These are phyloP conservation scores for Wickerhamiella brachini DNA, from an alignment of 805 yeast genomes.

Conservation along the genomic window DNA sequence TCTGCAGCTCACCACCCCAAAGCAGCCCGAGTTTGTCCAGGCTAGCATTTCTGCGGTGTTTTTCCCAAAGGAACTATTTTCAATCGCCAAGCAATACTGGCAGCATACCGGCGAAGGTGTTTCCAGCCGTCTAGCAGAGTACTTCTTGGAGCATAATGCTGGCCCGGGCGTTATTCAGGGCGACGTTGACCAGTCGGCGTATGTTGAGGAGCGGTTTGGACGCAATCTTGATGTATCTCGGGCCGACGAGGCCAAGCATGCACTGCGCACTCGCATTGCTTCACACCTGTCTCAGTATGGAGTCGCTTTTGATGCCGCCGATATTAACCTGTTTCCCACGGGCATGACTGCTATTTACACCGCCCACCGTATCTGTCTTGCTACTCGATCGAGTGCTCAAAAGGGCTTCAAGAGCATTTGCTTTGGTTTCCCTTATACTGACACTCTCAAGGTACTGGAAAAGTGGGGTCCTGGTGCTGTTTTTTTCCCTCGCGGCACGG, in stretches of 20 bases:
- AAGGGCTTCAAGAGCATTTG: slow-evolving; percentile 53
- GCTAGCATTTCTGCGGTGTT: slow-evolving; percentile 69
- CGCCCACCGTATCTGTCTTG: slow-evolving; percentile 41
- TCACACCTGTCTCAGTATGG: slow-evolving; percentile 23
- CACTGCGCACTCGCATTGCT: slow-evolving; percentile 55
- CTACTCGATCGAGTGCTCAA: slow-evolving; percentile 12
- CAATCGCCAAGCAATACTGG: slow-evolving; percentile 80
- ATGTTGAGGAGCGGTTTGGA: slow-evolving; percentile 82
- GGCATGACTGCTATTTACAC: slow-evolving; percentile 90
- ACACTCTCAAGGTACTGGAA: slow-evolving; percentile 68
- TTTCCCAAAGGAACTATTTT: slow-evolving; percentile 44
- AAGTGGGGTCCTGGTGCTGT: slow-evolving; percentile 89
- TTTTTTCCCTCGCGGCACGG: slow-evolving; percentile 68
- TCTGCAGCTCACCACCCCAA: slow-evolving; percentile 21
- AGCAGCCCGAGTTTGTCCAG: slow-evolving; percentile 30
- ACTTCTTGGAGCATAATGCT: slow-evolving; percentile 36
- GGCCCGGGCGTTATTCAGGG: background rate
- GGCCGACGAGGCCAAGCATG: slow-evolving; percentile 60
- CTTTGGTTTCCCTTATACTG: slow-evolving; percentile 94
- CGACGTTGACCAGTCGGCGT: slow-evolving; percentile 26
- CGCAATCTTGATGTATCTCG: slow-evolving; percentile 69
- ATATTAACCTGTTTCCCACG: slow-evolving; percentile 72
- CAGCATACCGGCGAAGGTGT: slow-evolving; percentile 97
- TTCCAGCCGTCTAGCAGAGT: slow-evolving; percentile 80
- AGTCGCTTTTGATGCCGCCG: slow-evolving; percentile 25